Evolutionary conservation across 495 filamentous ascomycete species (phyloP).

Genomic region (Aspergillus conjunctus): DNA sequence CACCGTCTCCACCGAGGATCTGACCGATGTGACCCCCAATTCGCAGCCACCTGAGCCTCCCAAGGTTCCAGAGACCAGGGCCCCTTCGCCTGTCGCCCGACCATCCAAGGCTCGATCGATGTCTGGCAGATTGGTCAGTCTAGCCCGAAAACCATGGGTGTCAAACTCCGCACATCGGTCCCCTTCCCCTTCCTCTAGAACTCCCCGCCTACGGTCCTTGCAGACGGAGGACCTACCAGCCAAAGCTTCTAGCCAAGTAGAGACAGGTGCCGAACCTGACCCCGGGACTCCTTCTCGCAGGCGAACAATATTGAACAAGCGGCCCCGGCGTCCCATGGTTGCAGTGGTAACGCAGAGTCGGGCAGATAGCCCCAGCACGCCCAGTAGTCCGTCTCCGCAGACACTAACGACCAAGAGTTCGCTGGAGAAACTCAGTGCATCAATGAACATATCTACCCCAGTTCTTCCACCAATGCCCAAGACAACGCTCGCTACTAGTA

Average conservation of each 20-base stretch:
- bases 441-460: conserved; percentile 47
- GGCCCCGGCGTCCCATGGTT: conserved; percentile 54
- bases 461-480: conserved; percentile 57
- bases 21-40: conserved; percentile 28
- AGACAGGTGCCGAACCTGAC: conserved; percentile 37
- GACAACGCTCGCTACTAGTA: conserved; percentile 31
- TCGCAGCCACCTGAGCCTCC: conserved; percentile 23
- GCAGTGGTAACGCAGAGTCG: conserved; percentile 51
- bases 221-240: conserved; percentile 33
- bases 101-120: conserved; percentile 54
- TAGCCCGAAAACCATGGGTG: conserved; percentile 70
- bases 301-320: conserved; percentile 46
- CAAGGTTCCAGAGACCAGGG: conserved; percentile 36
- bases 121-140: conserved; percentile 65
- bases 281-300: conserved; percentile 33
- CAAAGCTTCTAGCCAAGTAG: conserved; percentile 14
- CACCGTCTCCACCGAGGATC: conserved; percentile 42
- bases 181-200: conserved; percentile 57
- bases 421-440: conserved; percentile 56
- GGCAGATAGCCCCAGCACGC: conserved; percentile 43
- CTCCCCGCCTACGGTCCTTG: conserved; percentile 39
- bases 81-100: conserved; percentile 43
- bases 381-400: conserved; percentile 52
- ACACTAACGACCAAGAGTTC: conserved; percentile 60
- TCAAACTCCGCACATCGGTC: conserved; percentile 62